Evolutionary conservation across 768 basidiomycete genomes (phyloP).

Genomic region (Baorangia bicolor): DNA sequence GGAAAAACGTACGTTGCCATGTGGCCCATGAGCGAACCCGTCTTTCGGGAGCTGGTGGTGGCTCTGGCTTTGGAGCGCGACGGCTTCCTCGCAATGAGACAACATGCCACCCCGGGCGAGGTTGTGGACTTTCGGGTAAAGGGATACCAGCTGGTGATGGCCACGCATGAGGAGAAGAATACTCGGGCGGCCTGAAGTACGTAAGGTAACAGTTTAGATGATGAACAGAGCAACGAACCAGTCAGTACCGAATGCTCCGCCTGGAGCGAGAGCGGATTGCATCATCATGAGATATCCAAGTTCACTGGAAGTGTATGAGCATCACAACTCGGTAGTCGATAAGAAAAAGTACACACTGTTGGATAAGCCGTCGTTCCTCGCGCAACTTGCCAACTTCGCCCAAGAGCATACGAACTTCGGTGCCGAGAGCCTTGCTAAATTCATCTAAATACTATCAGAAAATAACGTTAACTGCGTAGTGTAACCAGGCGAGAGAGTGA

Average conservation of each 20-base stretch:
- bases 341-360: constrained; percentile 52
- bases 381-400: constrained; percentile 76
- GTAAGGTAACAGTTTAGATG: neutral
- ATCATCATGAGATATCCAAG: constrained; percentile 64
- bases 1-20: constrained; percentile 54
- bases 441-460: constrained; percentile 67
- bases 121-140: constrained; percentile 39
- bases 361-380: constrained; percentile 67
- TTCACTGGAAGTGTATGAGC: constrained; percentile 45
- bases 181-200: constrained; percentile 35
- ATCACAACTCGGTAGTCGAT: neutral
- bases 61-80: constrained; percentile 32
- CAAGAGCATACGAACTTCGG: constrained; percentile 75
- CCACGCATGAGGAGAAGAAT: constrained; percentile 41
- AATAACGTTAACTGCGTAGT: neutral
- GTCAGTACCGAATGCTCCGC: constrained; percentile 72
- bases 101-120: constrained; percentile 58
- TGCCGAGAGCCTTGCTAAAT: constrained; percentile 72
- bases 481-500: neutral
- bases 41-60: constrained; percentile 34
- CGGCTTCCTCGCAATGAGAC: constrained; percentile 35
- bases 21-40: constrained; percentile 51
- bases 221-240: constrained; percentile 45
- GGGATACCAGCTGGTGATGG: constrained; percentile 40
- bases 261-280: constrained; percentile 69